Conservation (phyloP, 192 early-diverging fungal species). For the Podila minutissima region DNA sequence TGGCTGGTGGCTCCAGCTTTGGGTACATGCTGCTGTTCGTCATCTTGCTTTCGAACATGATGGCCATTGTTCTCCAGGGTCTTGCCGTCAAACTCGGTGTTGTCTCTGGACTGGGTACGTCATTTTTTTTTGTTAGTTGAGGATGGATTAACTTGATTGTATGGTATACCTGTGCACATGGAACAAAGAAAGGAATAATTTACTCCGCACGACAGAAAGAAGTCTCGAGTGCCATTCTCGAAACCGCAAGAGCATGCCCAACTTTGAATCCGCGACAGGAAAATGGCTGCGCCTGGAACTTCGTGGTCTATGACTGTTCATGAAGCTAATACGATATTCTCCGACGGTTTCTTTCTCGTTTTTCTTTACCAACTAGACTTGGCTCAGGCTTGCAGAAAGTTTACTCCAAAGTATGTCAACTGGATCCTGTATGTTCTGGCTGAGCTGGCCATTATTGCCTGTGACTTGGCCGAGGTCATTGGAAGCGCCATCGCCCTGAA, state of each 20-base stretch:
- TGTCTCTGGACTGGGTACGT: slow-evolving; percentile 69
- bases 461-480: slow-evolving; percentile 87
- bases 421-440: slow-evolving; percentile 74
- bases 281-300: not conserved
- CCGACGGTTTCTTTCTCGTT: too few species aligned
- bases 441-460: slow-evolving; percentile 83
- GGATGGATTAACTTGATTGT: too few species aligned
- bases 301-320: not conserved
- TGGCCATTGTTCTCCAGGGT: slow-evolving; percentile 81
- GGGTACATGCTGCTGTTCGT: slow-evolving; percentile 80
- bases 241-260: too few species aligned
- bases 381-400: slow-evolving; percentile 71
- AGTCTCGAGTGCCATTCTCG: too few species aligned
- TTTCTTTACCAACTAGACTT: slow-evolving; percentile 60
- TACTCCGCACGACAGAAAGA: too few species aligned
- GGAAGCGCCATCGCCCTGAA: slow-evolving; percentile 86
- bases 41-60: slow-evolving; percentile 76
- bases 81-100: slow-evolving; percentile 82
- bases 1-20: slow-evolving; percentile 78
- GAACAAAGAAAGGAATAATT: too few species aligned
- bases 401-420: slow-evolving; percentile 68
- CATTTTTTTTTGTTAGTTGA: not conserved
- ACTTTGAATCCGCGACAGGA: too few species aligned
- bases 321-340: not conserved
- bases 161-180: too few species aligned